These are phyloP conservation scores for Flaveria floridana DNA, from an alignment of 140 eudicot genomes.

Conservation along the genomic window DNA sequence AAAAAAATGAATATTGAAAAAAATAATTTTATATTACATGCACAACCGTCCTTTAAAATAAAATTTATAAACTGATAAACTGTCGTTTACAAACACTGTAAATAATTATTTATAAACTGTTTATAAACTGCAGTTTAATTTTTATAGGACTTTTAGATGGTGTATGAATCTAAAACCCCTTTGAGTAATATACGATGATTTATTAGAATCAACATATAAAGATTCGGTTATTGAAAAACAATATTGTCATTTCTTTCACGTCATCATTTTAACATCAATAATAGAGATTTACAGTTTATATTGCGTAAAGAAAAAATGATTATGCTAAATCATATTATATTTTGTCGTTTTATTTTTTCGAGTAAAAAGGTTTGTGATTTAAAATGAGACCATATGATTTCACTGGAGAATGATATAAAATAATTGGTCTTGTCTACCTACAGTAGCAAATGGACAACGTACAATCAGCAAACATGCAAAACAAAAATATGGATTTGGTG, in stretches of 20 bases:
- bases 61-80: too few relatives aligned
- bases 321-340: background rate
- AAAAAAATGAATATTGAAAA: too few relatives aligned
- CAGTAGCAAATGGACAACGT: constrained; percentile 30
- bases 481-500: constrained; percentile 36
- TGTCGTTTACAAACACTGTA: too few relatives aligned
- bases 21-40: too few relatives aligned
- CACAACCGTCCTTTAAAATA: too few relatives aligned
- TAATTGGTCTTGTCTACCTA: constrained; percentile 21
- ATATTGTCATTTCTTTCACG: background rate
- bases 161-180: too few relatives aligned
- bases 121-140: too few relatives aligned
- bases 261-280: constrained; percentile 1
- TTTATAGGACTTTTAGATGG: too few relatives aligned
- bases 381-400: constrained; percentile 19
- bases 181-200: too few relatives aligned
- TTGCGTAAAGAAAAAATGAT: too few relatives aligned
- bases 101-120: too few relatives aligned
- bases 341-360: background rate
- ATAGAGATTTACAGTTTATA: background rate
- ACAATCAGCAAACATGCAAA: constrained; percentile 33
- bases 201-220: background rate
- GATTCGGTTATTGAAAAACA: background rate
- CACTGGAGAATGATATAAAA: constrained; percentile 14
- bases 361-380: background rate